Conservation (phyloP, 208 protist genomes). For the Crithidia brevicula region DNA sequence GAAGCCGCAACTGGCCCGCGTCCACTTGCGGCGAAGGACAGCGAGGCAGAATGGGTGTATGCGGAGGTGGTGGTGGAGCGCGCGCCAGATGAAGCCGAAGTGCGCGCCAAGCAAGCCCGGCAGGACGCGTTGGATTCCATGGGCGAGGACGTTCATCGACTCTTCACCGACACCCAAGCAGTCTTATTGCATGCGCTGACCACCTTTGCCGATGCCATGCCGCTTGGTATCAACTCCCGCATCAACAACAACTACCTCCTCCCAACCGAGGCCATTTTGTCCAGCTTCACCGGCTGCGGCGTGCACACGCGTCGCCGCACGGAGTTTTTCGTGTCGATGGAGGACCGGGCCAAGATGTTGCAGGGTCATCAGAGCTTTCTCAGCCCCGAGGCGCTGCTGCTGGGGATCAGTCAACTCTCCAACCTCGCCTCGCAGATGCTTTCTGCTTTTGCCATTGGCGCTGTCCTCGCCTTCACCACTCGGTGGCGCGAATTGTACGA, state of each 20-base stretch:
- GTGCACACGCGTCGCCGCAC: slow-evolving; percentile 27
- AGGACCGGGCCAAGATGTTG: slow-evolving; percentile 41
- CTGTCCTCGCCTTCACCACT: slow-evolving; percentile 30
- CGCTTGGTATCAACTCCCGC: slow-evolving; percentile 39
- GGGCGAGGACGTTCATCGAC: slow-evolving; percentile 20
- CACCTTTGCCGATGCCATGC: slow-evolving; percentile 34
- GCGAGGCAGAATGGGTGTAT: slow-evolving; percentile 15
- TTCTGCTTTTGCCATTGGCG: slow-evolving; percentile 46
- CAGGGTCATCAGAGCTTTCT: slow-evolving; percentile 25
- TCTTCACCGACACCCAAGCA: slow-evolving; percentile 29
- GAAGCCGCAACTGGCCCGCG: background rate
- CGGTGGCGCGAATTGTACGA: slow-evolving; percentile 32
- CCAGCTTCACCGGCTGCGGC: slow-evolving; percentile 37
- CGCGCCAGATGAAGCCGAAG: background rate
- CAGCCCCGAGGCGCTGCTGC: slow-evolving; percentile 44
- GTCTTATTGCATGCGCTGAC: slow-evolving; percentile 30
- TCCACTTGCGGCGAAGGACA: background rate
- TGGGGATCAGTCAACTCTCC: slow-evolving; percentile 54
- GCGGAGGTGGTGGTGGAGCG: slow-evolving; percentile 20
- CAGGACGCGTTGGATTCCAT: slow-evolving; percentile 7
- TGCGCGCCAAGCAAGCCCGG: background rate
- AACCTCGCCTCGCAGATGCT: slow-evolving; percentile 58
- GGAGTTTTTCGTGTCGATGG: slow-evolving; percentile 69
- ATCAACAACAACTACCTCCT: slow-evolving; percentile 48
- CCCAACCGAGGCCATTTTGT: slow-evolving; percentile 34